Conservation (phyloP, 495 filamentous ascomycete species). For the Alectoria sarmentosa region DNA sequence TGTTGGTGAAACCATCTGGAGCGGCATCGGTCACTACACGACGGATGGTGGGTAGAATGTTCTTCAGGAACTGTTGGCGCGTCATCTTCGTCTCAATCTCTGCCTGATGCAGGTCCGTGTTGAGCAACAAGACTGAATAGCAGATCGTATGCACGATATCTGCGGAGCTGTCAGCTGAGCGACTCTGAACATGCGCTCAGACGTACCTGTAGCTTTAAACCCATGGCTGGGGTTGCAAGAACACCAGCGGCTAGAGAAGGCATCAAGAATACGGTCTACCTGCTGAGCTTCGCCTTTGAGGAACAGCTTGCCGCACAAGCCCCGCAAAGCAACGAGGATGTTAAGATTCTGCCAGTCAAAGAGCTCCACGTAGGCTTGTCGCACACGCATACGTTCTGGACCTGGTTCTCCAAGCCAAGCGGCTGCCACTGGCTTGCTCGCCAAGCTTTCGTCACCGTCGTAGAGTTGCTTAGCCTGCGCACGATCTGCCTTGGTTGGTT, state of each 20-base stretch:
- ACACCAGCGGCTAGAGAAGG: conserved; percentile 85
- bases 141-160: conserved; percentile 97
- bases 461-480: conserved; percentile 75
- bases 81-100: conserved; percentile 98
- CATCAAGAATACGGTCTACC: conserved; percentile 86
- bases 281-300: conserved; percentile 94
- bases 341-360: conserved; percentile 82
- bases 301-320: conserved; percentile 74
- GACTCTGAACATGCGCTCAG: neutral
- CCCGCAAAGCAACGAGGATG: conserved; percentile 70
- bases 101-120: conserved; percentile 91
- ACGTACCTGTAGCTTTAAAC: conserved; percentile 79
- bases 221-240: conserved; percentile 90
- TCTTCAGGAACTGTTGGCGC: conserved; percentile 85
- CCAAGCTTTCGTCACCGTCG: conserved; percentile 75
- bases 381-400: conserved; percentile 53
- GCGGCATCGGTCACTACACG: conserved; percentile 64
- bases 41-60: conserved; percentile 86
- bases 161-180: conserved; percentile 27
- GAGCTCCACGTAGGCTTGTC: conserved; percentile 84
- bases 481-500: conserved; percentile 51
- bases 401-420: conserved; percentile 83
- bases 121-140: conserved; percentile 90
- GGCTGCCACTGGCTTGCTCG: conserved; percentile 68
- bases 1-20: conserved; percentile 57